These are phyloP conservation scores for Picochlorum sp. DNA, from an alignment of 139 green algal species.

Conservation along the genomic window DNA sequence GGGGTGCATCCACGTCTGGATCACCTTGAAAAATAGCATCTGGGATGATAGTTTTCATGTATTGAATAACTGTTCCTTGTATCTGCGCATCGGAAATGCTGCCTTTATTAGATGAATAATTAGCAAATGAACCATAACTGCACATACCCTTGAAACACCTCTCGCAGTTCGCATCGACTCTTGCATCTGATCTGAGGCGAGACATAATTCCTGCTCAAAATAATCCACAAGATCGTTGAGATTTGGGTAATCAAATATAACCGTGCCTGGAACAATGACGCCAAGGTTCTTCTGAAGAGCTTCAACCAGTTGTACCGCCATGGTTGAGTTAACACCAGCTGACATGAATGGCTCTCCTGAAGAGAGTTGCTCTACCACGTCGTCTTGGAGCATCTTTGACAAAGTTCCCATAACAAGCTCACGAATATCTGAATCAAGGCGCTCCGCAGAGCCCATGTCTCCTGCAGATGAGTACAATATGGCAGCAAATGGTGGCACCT, in stretches of 20 bases:
- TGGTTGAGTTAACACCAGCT: conserved; percentile 47
- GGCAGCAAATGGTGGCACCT: too few relatives aligned
- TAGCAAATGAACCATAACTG: background rate
- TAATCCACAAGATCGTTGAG: conserved; percentile 14
- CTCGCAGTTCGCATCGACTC: background rate
- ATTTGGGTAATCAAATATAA: conserved; percentile 52
- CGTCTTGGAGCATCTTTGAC: background rate
- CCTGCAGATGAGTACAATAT: conserved; percentile 11
- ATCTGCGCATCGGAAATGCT: background rate
- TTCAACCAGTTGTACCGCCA: conserved; percentile 20
- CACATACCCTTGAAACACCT: background rate
- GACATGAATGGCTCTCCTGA: conserved; percentile 40
- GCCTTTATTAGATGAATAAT: background rate
- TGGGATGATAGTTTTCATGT: background rate
- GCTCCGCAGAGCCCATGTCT: too few relatives aligned
- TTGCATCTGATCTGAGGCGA: background rate
- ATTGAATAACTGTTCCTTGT: background rate
- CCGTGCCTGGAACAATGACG: conserved; percentile 41
- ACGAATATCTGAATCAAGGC: too few relatives aligned
- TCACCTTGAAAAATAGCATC: background rate
- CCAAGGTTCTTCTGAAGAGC: conserved; percentile 18
- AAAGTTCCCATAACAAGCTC: background rate
- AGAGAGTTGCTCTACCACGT: background rate
- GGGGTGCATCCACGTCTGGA: background rate
- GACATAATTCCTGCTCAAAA: too few relatives aligned